Conservation (phyloP, 345 rosid genomes). For the Eucalyptus pauciflora region DNA sequence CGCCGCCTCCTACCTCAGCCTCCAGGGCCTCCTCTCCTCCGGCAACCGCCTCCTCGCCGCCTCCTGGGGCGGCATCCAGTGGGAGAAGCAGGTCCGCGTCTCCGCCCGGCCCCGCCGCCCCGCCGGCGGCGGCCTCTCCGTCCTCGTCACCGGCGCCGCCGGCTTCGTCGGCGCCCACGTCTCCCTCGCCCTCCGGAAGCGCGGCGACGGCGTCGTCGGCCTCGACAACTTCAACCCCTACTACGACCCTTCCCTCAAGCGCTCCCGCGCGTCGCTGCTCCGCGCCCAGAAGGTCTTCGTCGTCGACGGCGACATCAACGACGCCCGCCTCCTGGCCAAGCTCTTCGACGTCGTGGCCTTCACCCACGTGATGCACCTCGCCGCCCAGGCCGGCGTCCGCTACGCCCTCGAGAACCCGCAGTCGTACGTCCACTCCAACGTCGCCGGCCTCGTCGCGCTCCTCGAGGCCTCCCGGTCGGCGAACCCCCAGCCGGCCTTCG, state of each 20-base stretch:
- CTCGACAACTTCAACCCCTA: slow-evolving; percentile 67
- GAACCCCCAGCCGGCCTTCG: slow-evolving; percentile 70
- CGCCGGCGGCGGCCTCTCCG: slow-evolving; percentile 36
- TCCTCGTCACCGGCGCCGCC: slow-evolving; percentile 75
- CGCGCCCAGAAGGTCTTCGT: slow-evolving; percentile 34
- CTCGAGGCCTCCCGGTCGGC: slow-evolving; percentile 62
- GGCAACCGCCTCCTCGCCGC: slow-evolving; percentile 53
- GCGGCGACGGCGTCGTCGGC: slow-evolving; percentile 80
- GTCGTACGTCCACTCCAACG: slow-evolving; percentile 66
- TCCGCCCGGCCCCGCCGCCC: slow-evolving; percentile 62
- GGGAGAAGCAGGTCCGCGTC: slow-evolving; percentile 61
- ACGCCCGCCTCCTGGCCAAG: slow-evolving; percentile 38
- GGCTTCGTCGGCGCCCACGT: slow-evolving; percentile 79
- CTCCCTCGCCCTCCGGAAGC: slow-evolving; percentile 42
- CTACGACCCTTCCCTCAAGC: slow-evolving; percentile 66
- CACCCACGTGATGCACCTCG: slow-evolving; percentile 81
- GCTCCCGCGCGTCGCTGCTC: slow-evolving; percentile 26
- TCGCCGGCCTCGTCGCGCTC: slow-evolving; percentile 61
- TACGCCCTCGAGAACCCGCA: slow-evolving; percentile 73
- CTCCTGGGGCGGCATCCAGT: slow-evolving; percentile 69
- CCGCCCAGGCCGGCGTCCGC: slow-evolving; percentile 86
- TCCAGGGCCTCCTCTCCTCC: slow-evolving; percentile 69
- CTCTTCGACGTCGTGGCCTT: slow-evolving; percentile 70
- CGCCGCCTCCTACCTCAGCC: slow-evolving; percentile 77
- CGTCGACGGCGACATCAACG: slow-evolving; percentile 66